phyloP scores from a whole-genome alignment of 2,329 filamentous ascomycete species.

The Didymellaceae sp. region DNA sequence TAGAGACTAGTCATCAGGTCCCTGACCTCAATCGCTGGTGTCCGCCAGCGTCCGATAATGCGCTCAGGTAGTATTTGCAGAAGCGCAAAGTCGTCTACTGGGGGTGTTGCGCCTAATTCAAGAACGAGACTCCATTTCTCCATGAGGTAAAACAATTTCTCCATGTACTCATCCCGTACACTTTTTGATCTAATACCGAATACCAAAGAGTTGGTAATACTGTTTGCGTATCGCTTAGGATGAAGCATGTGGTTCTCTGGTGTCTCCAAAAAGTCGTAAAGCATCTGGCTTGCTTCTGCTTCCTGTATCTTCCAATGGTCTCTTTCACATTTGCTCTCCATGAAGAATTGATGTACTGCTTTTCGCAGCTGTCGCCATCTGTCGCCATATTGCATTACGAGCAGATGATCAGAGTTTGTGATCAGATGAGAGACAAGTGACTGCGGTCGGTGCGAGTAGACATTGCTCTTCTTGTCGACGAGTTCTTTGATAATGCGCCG shows the following conservation, averaged over 20 bases:
- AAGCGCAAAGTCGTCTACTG: slow-evolving; percentile 49
- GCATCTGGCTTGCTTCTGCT: slow-evolving; percentile 58
- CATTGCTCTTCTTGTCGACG: slow-evolving; percentile 12
- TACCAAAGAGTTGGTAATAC: slow-evolving; percentile 25
- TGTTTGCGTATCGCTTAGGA: slow-evolving; percentile 58
- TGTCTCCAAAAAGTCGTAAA: slow-evolving; percentile 52
- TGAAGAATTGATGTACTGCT: slow-evolving; percentile 50
- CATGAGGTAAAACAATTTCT: slow-evolving; percentile 50
- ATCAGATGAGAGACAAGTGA: slow-evolving; percentile 43
- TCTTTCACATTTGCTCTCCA: slow-evolving; percentile 54
- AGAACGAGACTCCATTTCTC: slow-evolving; percentile 51
- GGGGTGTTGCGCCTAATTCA: slow-evolving; percentile 56
- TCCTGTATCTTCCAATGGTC: slow-evolving; percentile 53
- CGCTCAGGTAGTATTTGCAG: slow-evolving; percentile 48
- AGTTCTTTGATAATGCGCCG: slow-evolving; percentile 11
- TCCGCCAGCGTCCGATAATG: slow-evolving; percentile 22
- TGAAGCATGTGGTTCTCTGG: slow-evolving; percentile 57
- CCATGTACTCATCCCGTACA: slow-evolving; percentile 39
- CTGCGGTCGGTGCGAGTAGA: slow-evolving; percentile 16
- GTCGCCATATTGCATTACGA: slow-evolving; percentile 56
- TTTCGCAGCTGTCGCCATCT: slow-evolving; percentile 57
- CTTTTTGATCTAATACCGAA: slow-evolving; percentile 24
- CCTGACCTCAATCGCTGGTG: slow-evolving; percentile 17
- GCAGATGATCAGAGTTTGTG: slow-evolving; percentile 55
- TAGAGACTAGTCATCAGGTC: slow-evolving; percentile 22